A percentile compares a stretch with the other conserved stretches of the same genome.
Conservation (phyloP, 257 asterid genomes). For the Solanum pinnatisectum region DNA sequence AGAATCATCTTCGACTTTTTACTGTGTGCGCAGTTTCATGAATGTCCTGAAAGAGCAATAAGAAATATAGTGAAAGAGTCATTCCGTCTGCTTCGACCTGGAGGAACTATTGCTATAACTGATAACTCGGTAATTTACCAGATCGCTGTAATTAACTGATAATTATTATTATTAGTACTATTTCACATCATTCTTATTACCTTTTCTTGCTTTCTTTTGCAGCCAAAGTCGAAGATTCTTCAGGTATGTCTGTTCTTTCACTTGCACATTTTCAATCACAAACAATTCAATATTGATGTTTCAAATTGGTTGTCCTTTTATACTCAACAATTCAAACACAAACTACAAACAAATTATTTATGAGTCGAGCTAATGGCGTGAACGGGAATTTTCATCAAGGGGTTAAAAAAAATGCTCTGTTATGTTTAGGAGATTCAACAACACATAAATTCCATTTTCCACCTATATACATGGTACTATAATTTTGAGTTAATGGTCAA, state of each 20-base stretch:
- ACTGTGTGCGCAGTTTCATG: slow-evolving; percentile 56
- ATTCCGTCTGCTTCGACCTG: slow-evolving; percentile 72
- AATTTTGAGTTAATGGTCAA: not conserved
- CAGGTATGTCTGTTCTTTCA: slow-evolving; percentile 39
- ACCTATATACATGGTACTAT: not conserved
- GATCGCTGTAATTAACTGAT: too few species aligned
- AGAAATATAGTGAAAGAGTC: slow-evolving; percentile 64
- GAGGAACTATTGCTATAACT: slow-evolving; percentile 83
- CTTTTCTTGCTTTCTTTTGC: slow-evolving; percentile 19
- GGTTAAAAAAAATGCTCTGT: not conserved
- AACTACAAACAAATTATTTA: not conserved
- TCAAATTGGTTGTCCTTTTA: not conserved
- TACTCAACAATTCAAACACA: not conserved
- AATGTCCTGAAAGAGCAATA: slow-evolving; percentile 90
- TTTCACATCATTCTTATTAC: not conserved
- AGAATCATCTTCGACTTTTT: not conserved
- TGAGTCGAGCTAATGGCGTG: not conserved
- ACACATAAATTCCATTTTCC: not conserved
- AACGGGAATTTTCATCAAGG: not conserved
- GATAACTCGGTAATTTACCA: slow-evolving; percentile 69
- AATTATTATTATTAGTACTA: not conserved
- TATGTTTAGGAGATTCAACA: not conserved
- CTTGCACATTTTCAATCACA: not conserved
- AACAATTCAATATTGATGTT: not conserved
- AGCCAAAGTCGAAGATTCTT: slow-evolving; percentile 97